These are phyloP conservation scores for Halophytophthora batemanensis DNA, from an alignment of 352 stramenopile genomes.

Conservation along the genomic window DNA sequence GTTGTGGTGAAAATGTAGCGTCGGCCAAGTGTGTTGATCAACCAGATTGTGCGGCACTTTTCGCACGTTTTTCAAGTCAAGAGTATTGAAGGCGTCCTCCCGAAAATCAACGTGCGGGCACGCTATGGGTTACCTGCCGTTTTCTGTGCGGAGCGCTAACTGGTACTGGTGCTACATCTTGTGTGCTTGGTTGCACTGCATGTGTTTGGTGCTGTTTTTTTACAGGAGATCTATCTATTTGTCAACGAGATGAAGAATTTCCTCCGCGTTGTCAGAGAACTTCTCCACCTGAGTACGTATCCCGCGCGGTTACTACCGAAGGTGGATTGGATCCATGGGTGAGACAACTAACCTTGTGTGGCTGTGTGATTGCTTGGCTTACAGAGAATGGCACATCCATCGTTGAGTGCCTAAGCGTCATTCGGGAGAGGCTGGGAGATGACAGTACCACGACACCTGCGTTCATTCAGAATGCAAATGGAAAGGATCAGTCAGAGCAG, in stretches of 20 bases:
- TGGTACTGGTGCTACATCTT: neutral
- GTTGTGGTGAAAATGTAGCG: conserved; percentile 27
- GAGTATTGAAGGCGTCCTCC: conserved; percentile 83
- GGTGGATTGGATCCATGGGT: neutral
- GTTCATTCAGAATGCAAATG: neutral
- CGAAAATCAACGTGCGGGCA: conserved; percentile 81
- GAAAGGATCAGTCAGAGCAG: neutral
- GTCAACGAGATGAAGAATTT: conserved; percentile 89
- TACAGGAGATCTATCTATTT: conserved; percentile 80
- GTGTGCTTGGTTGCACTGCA: conserved; percentile 7
- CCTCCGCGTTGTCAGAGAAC: conserved; percentile 48
- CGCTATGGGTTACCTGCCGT: neutral
- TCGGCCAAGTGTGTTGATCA: conserved; percentile 74
- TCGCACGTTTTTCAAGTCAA: conserved; percentile 86
- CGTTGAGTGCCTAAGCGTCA: conserved; percentile 44
- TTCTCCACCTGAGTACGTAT: conserved; percentile 66
- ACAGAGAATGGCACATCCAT: conserved; percentile 46
- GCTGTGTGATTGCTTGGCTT: neutral
- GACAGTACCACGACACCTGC: conserved; percentile 4
- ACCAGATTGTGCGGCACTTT: conserved; percentile 87
- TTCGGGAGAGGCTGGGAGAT: conserved; percentile 33
- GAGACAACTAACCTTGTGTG: neutral
- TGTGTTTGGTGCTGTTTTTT: neutral
- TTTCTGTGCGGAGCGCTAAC: neutral
- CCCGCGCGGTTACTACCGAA: neutral